phyloP scores from a whole-genome alignment of 2,329 filamentous ascomycete species.

The Neonectria coccinea region DNA sequence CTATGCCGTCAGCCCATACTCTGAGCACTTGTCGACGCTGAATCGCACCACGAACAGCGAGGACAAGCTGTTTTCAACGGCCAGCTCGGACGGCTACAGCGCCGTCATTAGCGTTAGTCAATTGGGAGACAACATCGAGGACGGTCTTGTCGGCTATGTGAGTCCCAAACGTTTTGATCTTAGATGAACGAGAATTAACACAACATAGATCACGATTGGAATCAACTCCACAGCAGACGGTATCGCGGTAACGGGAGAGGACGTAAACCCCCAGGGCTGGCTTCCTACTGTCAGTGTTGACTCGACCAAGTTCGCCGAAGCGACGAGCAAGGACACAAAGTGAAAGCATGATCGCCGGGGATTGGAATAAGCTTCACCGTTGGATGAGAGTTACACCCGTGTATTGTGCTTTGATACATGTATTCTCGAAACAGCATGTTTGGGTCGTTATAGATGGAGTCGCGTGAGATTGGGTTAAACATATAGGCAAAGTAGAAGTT shows the following conservation, averaged over 20 bases:
- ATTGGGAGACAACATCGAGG: conserved; percentile 17
- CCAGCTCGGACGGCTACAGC: conserved; percentile 19
- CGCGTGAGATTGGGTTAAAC: too few relatives aligned
- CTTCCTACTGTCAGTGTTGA: conserved; percentile 21
- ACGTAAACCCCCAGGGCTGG: conserved; percentile 23
- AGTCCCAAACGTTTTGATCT: background rate
- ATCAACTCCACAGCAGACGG: conserved; percentile 20
- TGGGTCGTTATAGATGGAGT: too few relatives aligned
- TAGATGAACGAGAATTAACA: background rate
- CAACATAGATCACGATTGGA: conserved; percentile 16
- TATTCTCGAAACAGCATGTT: too few relatives aligned
- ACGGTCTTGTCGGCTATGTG: conserved; percentile 23
- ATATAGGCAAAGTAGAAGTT: too few relatives aligned
- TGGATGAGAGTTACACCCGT: background rate
- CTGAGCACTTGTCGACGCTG: conserved; percentile 13
- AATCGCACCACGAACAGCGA: conserved; percentile 24
- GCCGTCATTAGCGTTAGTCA: conserved; percentile 24
- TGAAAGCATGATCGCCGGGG: background rate
- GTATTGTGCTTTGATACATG: too few relatives aligned
- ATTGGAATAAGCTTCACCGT: background rate
- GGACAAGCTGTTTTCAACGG: conserved; percentile 13
- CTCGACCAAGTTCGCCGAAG: conserved; percentile 11
- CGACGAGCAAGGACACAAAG: conserved; percentile 11
- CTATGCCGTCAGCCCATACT: conserved; percentile 17
- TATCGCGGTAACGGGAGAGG: conserved; percentile 3